Base-by-base conservation (phyloP, 192 early-diverging fungal species). In the Coemansia sp. region DNA sequence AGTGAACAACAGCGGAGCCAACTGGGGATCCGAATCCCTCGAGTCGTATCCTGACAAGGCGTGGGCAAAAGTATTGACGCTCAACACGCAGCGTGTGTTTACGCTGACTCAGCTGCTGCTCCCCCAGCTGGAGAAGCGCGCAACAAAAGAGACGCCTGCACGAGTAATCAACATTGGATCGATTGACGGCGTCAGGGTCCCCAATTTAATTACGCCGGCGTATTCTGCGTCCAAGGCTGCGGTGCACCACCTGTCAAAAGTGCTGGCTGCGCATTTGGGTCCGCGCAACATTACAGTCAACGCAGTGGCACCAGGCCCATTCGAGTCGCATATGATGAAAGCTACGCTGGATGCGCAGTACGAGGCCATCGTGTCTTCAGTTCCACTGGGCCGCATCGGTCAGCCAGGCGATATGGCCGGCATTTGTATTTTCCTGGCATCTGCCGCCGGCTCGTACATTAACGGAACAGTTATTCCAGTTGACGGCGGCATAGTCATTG, bases 81-180 rank as follows among this genome's bases (percentile, higher is more conserved):
- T 97, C 55, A 97, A 95, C 69, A 83, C 93, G 32, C 91, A 91
- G 79, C 79, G 87, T 25, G 78, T 91, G 57, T 97, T 93, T 66
- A 89, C 87, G 0, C 79, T 95, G 54, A 91, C 89, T 3, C 87
- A 88, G 71, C 86, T 86, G 75, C 79, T 89, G 49, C 60, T 92
- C 14, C 92, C 92, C 5, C 74, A 91, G 48, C 79, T 97, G 11
- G 73, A 82, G 25, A 84, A 84, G 23, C 85, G 74, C 15, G 83
- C 85, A 6, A 83, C 78, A 2, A 54, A 67, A 17, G 45, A 82
- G 5, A 69, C 79, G 24, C 92, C 93, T 5, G 80, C 89, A 2
- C 79, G 88, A 14, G 86, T 98, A n/a, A 96, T 98, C 82, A 98
- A 96, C 73, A 91, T 98, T 69, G 89, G 91, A 4, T 90, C 85